Conservation (phyloP, 441 rosid genomes). For the Croton setiger region DNA sequence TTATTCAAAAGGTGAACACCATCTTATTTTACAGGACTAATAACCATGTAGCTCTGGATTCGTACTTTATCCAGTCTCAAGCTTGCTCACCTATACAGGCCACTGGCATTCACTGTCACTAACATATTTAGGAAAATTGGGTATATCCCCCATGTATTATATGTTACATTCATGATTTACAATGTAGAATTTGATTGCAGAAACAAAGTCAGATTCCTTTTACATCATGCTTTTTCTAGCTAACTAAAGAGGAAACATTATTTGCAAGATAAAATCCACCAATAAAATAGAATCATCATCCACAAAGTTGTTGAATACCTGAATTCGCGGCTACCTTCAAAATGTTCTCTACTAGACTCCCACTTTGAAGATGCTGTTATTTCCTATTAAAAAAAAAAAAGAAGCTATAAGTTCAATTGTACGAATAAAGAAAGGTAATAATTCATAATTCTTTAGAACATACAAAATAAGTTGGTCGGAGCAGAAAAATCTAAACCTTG, state of each 20-base stretch:
- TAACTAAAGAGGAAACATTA: background rate
- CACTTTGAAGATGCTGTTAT: conserved; percentile 71
- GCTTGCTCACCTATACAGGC: background rate
- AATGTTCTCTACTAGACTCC: conserved; percentile 63
- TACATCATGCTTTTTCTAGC: background rate
- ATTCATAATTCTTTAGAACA: background rate
- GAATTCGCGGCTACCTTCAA: conserved; percentile 87
- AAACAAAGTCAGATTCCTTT: background rate
- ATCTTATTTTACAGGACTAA: background rate
- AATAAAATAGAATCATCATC: background rate
- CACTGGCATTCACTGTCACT: background rate
- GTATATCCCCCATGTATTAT: background rate
- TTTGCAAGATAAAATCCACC: background rate
- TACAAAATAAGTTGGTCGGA: background rate
- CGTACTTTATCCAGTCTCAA: background rate
- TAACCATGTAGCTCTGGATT: background rate
- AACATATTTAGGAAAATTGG: background rate
- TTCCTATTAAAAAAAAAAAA: conserved; percentile 46
- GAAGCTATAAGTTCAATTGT: conserved; percentile 14
- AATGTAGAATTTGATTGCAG: background rate
- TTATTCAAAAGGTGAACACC: background rate
- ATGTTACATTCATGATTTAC: background rate
- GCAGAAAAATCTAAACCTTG: conserved; percentile 46
- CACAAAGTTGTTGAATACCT: conserved; percentile 34
- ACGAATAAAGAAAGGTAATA: background rate